Base-by-base conservation (phyloP, 768 basidiomycete genomes). In the Leccinum pellstonianum region DNA sequence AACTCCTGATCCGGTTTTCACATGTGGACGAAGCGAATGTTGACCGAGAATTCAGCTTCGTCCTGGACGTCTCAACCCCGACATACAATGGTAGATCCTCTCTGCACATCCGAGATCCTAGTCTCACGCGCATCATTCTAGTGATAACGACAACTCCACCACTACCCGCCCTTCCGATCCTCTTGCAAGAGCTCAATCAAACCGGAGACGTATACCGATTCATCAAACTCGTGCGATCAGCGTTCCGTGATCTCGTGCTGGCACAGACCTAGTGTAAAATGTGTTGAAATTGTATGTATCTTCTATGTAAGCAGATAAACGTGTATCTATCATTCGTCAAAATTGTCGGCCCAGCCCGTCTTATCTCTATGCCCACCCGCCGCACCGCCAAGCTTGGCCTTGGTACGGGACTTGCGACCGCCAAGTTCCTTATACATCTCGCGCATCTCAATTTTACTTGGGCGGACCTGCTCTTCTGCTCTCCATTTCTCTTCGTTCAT, bases 341-440 rank as follows among this genome's bases (percentile, higher is more conserved):
- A 64, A 50, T 74, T 75, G 23, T 74, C 76, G 57, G 77, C 83
- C 85, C 90, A 91, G 33, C 93, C 92, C 11, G 91, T 91, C 68
- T 83, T 88, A 69, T 95, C 93, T 70, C 90, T 83, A 54, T 78
- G 73, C 8, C 83, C 81, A 8, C 82, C 82, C 2, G 80, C 81
- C 2, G 80, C 69, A 58, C 83, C 83, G 6, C 89, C 91, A 46
- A 91, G 77, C 73, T 91, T 93, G 41, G 80, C 78, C 77, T 96
- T 97, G 15, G 71, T 76, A 68, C 82, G 83, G 3, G 86, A 78
- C 75, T 95, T 97, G 62, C 94, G 81, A 15, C 94, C 94, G 19
- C 89, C 90, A 10, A 95, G 76, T 57, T 91, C 89, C 76, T 95
- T 95, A 77, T 96, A 97, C 81, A 89, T 86, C 66, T 89, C 90